Evolutionary conservation across 345 rosid species (phyloP).

Genomic region (Streptanthus diversifolius): DNA sequence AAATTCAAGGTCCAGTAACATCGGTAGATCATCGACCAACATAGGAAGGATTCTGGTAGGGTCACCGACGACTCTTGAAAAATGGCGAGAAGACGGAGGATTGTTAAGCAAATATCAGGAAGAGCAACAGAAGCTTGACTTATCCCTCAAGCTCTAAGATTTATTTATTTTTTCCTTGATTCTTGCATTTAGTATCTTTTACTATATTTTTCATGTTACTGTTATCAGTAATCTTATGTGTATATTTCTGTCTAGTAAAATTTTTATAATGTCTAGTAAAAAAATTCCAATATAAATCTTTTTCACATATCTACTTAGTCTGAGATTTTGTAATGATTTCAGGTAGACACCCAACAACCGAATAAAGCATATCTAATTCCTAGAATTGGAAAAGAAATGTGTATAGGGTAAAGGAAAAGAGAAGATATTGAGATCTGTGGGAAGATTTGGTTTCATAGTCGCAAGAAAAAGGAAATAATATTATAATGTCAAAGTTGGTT

Average conservation of each 20-base stretch:
- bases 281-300: neutral
- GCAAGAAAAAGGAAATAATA: constrained; percentile 28
- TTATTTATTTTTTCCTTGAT: neutral
- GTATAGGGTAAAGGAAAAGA: neutral
- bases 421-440: constrained; percentile 20
- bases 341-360: constrained; percentile 25
- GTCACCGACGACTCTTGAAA: constrained; percentile 33
- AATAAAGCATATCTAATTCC: neutral
- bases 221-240: constrained; percentile 19
- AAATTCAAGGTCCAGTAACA: neutral
- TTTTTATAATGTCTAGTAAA: neutral
- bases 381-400: neutral
- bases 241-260: constrained; percentile 18
- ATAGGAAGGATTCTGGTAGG: constrained; percentile 30
- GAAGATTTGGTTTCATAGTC: constrained; percentile 31
- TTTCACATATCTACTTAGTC: neutral
- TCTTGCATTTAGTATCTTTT: constrained; percentile 4
- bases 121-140: constrained; percentile 55
- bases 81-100: constrained; percentile 37
- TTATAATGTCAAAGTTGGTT: constrained; percentile 34
- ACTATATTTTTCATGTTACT: constrained; percentile 3
- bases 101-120: constrained; percentile 39
- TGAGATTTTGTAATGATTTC: neutral
- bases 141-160: constrained; percentile 63
- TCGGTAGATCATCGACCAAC: constrained; percentile 37